Base-by-base conservation (phyloP, 805 yeast genomes). In the Nakazawaea peltata region DNA sequence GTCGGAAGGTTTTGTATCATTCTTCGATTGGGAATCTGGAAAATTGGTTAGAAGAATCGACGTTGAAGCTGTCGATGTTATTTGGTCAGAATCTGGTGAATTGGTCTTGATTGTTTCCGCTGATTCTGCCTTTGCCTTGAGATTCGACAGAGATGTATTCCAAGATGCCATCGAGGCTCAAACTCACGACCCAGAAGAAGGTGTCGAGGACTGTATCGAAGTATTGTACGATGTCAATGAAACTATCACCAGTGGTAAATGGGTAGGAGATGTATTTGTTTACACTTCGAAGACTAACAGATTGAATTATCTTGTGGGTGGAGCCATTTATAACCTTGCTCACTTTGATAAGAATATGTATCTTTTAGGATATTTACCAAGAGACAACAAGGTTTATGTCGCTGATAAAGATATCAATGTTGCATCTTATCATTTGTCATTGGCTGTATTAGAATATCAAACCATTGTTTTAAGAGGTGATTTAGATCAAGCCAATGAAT, bases 261-360 rank as follows among this genome's bases (percentile, higher is more conserved):
- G 97, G 87, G 87, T 88, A 49, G 98, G 97, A 46, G 97, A 92
- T 63, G 97, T 92, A 30, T 88, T 90, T 56, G 75, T 92, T 36
- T 92, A 81, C 65, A 85, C 97, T 12, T 86, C 97, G 2, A 52
- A 77, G 14, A 69, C 94, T 17, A 85, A 87, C 62, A 77, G 97
- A 58, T 69, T 92, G 53, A 90, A 88, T 61, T 92, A 92, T 57
- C 74, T 87, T 43, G 97, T 92, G 41, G 98, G 98, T 49, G 94
- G 94, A 26, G 84, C 87, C 51, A 77, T 83, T 17, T 85, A 86
- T 57, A 92, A 87, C 54, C 74, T 92, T 58, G 87, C 90, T 24
- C 97, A 92, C 64, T 88, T 82, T 51, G 95, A 92, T 53, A 84
- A 79, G 56, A 76, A 82, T 40, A 79, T 80, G 73, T 92, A 80